Conservation (phyloP, 148 eudicot genomes). For the Simmondsia chinensis region DNA sequence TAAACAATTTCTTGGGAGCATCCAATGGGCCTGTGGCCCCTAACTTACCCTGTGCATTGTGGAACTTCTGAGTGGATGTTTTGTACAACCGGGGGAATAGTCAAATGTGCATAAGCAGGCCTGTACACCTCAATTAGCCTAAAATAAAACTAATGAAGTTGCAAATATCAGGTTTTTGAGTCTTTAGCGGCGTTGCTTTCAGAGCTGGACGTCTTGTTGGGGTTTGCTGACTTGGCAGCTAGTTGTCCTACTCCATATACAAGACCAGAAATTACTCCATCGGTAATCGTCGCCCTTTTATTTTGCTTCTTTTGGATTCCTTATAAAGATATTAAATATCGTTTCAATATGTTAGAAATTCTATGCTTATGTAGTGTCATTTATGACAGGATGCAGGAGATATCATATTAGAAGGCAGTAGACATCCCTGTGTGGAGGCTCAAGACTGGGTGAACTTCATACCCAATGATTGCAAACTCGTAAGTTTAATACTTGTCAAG, state of each 20-base stretch:
- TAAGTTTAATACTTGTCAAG: slow-evolving; percentile 27
- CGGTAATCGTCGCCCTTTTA: slow-evolving; percentile 37
- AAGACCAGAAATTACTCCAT: slow-evolving; percentile 75
- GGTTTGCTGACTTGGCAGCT: slow-evolving; percentile 93
- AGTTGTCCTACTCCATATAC: slow-evolving; percentile 84
- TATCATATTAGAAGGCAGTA: slow-evolving; percentile 83
- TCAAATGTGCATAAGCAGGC: too few species aligned
- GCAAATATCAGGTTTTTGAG: slow-evolving; percentile 95
- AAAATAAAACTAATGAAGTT: too few species aligned
- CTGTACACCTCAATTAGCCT: too few species aligned
- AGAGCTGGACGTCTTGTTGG: slow-evolving; percentile 88
- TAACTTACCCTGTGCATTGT: slow-evolving; percentile 3
- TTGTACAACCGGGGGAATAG: too few species aligned
- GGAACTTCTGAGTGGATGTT: slow-evolving; percentile 13
- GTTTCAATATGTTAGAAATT: too few species aligned
- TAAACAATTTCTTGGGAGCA: too few species aligned
- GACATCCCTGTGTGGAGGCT: slow-evolving; percentile 99
- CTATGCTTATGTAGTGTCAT: slow-evolving; percentile 5
- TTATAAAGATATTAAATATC: too few species aligned
- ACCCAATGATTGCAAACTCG: slow-evolving; percentile 94
- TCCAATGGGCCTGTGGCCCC: too few species aligned
- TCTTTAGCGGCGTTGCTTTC: slow-evolving; percentile 57
- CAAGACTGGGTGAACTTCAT: slow-evolving; percentile 99
- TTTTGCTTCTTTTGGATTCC: not conserved
- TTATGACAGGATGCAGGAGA: slow-evolving; percentile 70